phyloP scores from a whole-genome alignment of 2,329 filamentous ascomycete species.

The Calonectria leucothoes region DNA sequence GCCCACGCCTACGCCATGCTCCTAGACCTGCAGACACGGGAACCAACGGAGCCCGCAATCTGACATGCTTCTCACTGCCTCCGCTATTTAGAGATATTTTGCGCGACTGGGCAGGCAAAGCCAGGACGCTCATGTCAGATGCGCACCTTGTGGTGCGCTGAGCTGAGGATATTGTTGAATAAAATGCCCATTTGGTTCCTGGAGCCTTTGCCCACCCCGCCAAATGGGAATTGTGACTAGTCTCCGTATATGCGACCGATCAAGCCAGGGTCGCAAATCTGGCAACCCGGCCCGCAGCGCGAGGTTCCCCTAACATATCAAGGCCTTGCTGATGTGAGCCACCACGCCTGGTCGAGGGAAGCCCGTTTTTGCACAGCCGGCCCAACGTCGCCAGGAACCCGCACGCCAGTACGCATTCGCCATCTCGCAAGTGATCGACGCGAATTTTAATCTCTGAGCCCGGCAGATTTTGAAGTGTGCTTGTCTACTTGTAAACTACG shows the following conservation, averaged over 20 bases:
- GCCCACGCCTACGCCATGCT: neutral
- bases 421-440: neutral
- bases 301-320: neutral
- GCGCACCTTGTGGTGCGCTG: no score
- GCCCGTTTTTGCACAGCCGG: neutral
- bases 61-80: slow-evolving; percentile 5
- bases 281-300: neutral
- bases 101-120: neutral
- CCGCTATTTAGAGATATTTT: neutral
- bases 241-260: neutral
- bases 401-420: neutral
- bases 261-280: neutral
- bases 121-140: neutral
- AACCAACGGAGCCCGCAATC: neutral
- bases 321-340: slow-evolving; percentile 37
- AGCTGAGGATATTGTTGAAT: neutral
- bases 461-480: neutral
- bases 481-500: neutral
- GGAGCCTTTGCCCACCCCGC: neutral
- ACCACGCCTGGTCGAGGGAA: neutral
- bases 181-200: neutral
- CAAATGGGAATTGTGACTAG: neutral
- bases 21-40: neutral
- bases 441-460: neutral
- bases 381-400: neutral